Conservation (phyloP, 306 rosid genomes). For the Pyrus communis region DNA sequence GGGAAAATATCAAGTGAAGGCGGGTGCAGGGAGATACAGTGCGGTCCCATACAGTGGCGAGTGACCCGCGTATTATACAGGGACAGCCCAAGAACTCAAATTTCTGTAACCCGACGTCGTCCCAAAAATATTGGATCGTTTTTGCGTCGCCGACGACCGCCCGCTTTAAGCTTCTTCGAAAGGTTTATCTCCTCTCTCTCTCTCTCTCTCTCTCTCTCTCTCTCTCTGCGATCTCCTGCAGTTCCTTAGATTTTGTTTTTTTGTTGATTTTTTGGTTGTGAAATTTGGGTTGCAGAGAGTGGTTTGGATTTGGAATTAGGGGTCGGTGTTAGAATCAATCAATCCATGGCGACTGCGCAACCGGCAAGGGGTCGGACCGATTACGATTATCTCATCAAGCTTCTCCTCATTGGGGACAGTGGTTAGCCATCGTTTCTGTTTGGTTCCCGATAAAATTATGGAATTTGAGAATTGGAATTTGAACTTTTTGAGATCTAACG, state of each 20-base stretch:
- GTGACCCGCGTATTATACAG: conserved; percentile 2
- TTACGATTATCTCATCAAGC: conserved; percentile 87
- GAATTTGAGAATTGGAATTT: not conserved
- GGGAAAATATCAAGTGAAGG: not conserved
- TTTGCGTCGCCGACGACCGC: conserved; percentile 33
- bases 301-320: conserved; percentile 12
- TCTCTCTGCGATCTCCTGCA: not conserved
- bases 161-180: conserved; percentile 8
- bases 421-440: conserved; percentile 35
- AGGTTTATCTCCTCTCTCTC: not conserved
- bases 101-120: not conserved
- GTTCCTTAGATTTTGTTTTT: not conserved
- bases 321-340: conserved; percentile 7
- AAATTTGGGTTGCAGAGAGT: conserved; percentile 1
- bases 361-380: conserved; percentile 79
- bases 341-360: conserved; percentile 60
- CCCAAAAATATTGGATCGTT: conserved; percentile 25
- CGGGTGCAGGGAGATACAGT: not conserved
- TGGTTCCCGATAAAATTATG: conserved; percentile 11
- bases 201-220: not conserved
- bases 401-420: conserved; percentile 85
- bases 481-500: not conserved
- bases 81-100: conserved; percentile 5
- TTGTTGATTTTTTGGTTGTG: not conserved
- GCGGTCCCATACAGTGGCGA: not conserved